These are phyloP conservation scores for Spathaspora passalidarum DNA, from an alignment of 805 yeast species.

Conservation along the genomic window DNA sequence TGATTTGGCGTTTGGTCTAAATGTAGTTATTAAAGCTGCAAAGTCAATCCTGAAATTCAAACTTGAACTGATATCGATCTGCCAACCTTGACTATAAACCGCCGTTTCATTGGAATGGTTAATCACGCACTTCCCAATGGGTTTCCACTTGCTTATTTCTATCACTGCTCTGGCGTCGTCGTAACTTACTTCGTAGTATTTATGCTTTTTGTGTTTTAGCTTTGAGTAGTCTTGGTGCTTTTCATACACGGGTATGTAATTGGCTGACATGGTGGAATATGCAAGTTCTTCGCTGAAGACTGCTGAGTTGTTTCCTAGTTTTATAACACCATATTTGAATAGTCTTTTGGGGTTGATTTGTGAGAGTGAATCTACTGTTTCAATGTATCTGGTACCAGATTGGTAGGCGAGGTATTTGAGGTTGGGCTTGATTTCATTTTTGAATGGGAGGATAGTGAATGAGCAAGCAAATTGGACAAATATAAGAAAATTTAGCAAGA, in stretches of 20 bases:
- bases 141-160: not conserved
- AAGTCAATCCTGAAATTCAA: constrained; percentile 5
- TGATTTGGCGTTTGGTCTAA: constrained; percentile 5
- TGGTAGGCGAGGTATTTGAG: not conserved
- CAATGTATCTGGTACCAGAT: not conserved
- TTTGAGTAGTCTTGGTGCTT: not conserved
- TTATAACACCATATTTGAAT: constrained; percentile 2
- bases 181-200: constrained; percentile 3
- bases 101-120: constrained; percentile 7
- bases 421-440: not conserved
- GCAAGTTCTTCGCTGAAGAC: constrained; percentile 4
- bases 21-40: not conserved
- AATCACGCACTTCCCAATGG: constrained; percentile 7
- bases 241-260: not conserved
- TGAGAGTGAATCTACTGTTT: not conserved
- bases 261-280: not conserved
- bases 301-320: not conserved
- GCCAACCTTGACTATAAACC: constrained; percentile 9
- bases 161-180: not conserved
- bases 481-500: no score
- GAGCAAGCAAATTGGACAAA: not conserved
- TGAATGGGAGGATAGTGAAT: constrained; percentile 1
- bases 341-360: not conserved
- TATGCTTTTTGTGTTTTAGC: not conserved
- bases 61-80: constrained; percentile 6